Evolutionary conservation across 257 asterid species (phyloP).

Genomic region (Capsicum baccatum): DNA sequence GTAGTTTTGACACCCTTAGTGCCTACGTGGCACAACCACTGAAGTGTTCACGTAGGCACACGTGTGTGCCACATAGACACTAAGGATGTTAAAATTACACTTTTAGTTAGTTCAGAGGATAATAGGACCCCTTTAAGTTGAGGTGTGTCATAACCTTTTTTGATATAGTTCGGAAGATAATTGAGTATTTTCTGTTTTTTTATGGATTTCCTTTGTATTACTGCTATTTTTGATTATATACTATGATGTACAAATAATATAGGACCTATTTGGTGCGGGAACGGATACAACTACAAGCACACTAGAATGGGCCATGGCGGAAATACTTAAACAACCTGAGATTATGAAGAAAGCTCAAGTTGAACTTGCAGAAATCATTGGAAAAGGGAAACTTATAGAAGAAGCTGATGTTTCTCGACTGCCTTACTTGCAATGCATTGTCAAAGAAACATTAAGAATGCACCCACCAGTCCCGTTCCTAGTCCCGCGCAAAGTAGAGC

Average conservation of each 20-base stretch:
- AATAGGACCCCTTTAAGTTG: too few species aligned
- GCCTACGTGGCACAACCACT: too few species aligned
- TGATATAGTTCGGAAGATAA: too few species aligned
- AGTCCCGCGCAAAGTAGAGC: constrained; percentile 29
- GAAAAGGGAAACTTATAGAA: constrained; percentile 32
- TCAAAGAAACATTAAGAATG: constrained; percentile 42
- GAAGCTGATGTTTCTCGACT: constrained; percentile 40
- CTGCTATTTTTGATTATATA: not conserved
- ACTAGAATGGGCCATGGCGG: constrained; percentile 42
- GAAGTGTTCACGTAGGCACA: too few species aligned
- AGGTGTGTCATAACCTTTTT: too few species aligned
- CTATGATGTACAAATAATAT: not conserved
- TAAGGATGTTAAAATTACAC: too few species aligned
- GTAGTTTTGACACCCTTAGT: too few species aligned
- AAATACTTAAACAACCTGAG: constrained; percentile 35
- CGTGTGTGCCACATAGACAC: too few species aligned
- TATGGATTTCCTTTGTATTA: not conserved
- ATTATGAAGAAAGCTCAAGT: constrained; percentile 31
- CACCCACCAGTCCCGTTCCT: constrained; percentile 39
- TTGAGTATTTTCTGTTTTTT: too few species aligned
- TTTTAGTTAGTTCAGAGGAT: too few species aligned
- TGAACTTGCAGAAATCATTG: constrained; percentile 34
- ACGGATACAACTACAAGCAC: constrained; percentile 39
- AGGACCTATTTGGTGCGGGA: constrained; percentile 37
- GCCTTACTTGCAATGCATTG: constrained; percentile 39